A percentile compares a stretch with the other conserved stretches of the same genome.
Conservation (phyloP, 768 basidiomycete species). For the Amyloporia xantha region DNA sequence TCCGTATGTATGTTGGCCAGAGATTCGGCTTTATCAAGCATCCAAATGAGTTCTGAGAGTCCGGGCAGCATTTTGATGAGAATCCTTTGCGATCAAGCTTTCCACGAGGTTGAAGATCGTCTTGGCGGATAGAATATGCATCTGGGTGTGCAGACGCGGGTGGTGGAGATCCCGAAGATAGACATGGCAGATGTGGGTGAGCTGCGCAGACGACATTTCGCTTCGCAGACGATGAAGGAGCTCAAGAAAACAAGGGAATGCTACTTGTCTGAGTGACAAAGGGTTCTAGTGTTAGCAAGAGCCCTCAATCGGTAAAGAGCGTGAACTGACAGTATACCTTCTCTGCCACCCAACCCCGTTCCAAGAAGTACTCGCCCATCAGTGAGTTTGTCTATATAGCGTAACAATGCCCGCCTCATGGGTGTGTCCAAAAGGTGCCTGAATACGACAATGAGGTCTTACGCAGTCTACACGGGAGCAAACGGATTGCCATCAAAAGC, state of each 20-base stretch:
- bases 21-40: slow-evolving; percentile 78
- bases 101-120: slow-evolving; percentile 89
- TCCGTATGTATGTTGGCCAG: slow-evolving; percentile 62
- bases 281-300: too few species aligned
- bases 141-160: slow-evolving; percentile 65
- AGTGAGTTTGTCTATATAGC: slow-evolving; percentile 82
- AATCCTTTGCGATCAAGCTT: slow-evolving; percentile 69
- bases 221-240: slow-evolving; percentile 85
- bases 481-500: not conserved
- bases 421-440: slow-evolving; percentile 80
- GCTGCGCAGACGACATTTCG: slow-evolving; percentile 71
- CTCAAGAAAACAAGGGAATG: slow-evolving; percentile 87
- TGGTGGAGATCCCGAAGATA: slow-evolving; percentile 90
- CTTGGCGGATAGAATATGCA: slow-evolving; percentile 89
- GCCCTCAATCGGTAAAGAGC: too few species aligned
- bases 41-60: slow-evolving; percentile 68
- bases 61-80: slow-evolving; percentile 56
- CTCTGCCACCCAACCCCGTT: slow-evolving; percentile 73
- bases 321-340: slow-evolving; percentile 74
- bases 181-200: slow-evolving; percentile 71
- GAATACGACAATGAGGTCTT: slow-evolving; percentile 92
- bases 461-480: slow-evolving; percentile 1
- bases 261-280: too few species aligned
- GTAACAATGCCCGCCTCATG: slow-evolving; percentile 70
- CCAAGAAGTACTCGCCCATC: slow-evolving; percentile 90